These are phyloP conservation scores for Haplosporangium gracile DNA, from an alignment of 192 early-diverging fungal species.

Conservation along the genomic window DNA sequence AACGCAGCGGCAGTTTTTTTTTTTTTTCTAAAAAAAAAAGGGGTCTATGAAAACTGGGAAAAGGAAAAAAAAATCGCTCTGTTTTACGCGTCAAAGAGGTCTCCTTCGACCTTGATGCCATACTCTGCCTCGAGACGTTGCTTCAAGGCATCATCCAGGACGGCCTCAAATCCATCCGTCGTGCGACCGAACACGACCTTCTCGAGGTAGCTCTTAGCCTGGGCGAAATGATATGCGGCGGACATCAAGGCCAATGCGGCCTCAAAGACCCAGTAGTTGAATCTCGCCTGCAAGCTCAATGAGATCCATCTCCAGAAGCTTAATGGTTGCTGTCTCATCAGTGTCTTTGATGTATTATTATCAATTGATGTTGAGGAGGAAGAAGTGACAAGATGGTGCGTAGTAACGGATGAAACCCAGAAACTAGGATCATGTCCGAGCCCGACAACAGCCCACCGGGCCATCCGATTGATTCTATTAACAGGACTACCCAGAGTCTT, in stretches of 20 bases:
- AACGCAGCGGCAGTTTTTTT: too few relatives aligned
- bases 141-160: slow-evolving; percentile 81
- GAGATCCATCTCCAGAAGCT: slow-evolving; percentile 32
- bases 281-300: slow-evolving; percentile 25
- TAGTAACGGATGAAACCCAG: slow-evolving; percentile 34
- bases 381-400: slow-evolving; percentile 1
- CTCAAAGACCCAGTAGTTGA: slow-evolving; percentile 70
- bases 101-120: slow-evolving; percentile 84
- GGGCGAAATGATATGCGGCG: slow-evolving; percentile 69
- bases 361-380: background rate
- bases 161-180: slow-evolving; percentile 74
- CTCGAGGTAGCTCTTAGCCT: slow-evolving; percentile 56
- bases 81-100: slow-evolving; percentile 78
- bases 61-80: background rate
- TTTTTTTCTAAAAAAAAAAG: too few relatives aligned
- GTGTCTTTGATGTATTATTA: background rate
- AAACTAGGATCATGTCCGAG: slow-evolving; percentile 56
- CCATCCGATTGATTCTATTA: slow-evolving; percentile 90
- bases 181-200: slow-evolving; percentile 48
- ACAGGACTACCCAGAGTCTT: slow-evolving; percentile 87
- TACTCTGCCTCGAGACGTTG: slow-evolving; percentile 76
- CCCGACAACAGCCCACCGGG: slow-evolving; percentile 79
- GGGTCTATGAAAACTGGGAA: background rate
- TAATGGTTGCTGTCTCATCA: background rate
- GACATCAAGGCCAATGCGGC: slow-evolving; percentile 69